Evolutionary conservation across 441 rosid genomes (phyloP).

Genomic region (Bocquillonia castaneifolia): DNA sequence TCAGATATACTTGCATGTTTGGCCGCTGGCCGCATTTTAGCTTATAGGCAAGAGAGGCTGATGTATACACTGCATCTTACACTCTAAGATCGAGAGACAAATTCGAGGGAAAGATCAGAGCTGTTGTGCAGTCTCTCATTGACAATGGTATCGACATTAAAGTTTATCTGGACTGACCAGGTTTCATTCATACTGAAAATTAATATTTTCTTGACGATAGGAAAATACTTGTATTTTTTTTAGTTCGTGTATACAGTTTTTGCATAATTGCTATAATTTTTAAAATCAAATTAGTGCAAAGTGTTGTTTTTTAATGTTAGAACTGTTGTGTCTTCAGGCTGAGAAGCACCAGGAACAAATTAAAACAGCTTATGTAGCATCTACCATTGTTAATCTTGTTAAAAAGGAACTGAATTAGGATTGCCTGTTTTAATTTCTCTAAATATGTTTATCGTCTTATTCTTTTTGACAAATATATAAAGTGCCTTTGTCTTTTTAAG

Average conservation of each 20-base stretch:
- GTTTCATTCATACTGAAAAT: background rate
- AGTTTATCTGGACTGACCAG: conserved; percentile 61
- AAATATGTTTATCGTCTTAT: too few relatives aligned
- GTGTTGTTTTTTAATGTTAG: background rate
- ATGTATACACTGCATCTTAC: conserved; percentile 70
- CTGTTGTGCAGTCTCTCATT: conserved; percentile 84
- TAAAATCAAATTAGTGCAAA: background rate
- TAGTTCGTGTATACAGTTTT: background rate
- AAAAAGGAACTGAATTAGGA: too few relatives aligned
- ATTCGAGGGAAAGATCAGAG: conserved; percentile 90
- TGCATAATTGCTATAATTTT: background rate
- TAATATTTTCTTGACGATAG: background rate
- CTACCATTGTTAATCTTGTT: too few relatives aligned
- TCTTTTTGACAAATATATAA: too few relatives aligned
- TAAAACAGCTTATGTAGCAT: too few relatives aligned
- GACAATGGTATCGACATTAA: conserved; percentile 79
- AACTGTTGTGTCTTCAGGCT: background rate
- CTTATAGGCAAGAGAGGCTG: conserved; percentile 85
- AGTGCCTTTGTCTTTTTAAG: too few relatives aligned
- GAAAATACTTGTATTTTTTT: background rate
- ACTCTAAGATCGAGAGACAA: conserved; percentile 82
- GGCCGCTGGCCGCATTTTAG: conserved; percentile 61
- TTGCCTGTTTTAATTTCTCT: too few relatives aligned
- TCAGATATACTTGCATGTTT: conserved; percentile 81
- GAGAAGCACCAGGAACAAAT: background rate